These are phyloP conservation scores for Leishmania gerbilli DNA, from an alignment of 208 protist genomes.

Conservation along the genomic window DNA sequence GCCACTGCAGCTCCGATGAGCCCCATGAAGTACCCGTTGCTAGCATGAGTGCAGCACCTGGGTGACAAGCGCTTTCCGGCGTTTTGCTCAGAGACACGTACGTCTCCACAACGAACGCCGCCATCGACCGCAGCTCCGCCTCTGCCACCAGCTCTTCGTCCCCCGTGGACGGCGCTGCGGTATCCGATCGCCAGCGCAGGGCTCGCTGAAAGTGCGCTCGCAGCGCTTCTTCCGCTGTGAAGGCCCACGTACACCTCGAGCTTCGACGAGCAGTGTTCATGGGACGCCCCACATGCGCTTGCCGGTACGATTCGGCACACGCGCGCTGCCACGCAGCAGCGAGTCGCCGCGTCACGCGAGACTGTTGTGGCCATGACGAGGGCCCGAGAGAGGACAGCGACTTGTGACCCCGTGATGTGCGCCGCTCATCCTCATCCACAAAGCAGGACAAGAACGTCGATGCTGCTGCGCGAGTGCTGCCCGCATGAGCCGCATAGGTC, in stretches of 20 bases:
- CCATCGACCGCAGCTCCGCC: not conserved
- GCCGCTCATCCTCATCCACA: not conserved
- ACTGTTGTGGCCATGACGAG: not conserved
- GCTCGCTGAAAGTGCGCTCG: not conserved
- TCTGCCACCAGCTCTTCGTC: not conserved
- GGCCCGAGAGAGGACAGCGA: not conserved
- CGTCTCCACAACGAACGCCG: not conserved
- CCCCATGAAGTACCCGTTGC: not conserved
- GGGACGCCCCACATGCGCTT: too few species aligned
- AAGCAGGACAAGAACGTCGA: not conserved
- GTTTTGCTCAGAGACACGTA: not conserved
- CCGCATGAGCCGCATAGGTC: not conserved
- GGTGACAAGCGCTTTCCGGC: not conserved
- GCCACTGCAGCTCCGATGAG: conserved; percentile 1
- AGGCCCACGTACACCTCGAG: not conserved
- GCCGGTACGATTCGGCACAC: not conserved
- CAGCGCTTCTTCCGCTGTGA: conserved; percentile 3
- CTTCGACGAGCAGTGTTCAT: not conserved
- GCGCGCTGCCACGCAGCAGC: conserved; percentile 1
- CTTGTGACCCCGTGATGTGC: not conserved
- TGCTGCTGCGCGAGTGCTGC: not conserved
- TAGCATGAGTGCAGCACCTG: not conserved
- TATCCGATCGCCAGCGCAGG: not conserved
- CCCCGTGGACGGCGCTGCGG: not conserved
- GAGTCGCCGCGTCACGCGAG: conserved; percentile 3